Conservation (phyloP, 192 early-diverging fungal genomes). For the Podochytrium sp. region DNA sequence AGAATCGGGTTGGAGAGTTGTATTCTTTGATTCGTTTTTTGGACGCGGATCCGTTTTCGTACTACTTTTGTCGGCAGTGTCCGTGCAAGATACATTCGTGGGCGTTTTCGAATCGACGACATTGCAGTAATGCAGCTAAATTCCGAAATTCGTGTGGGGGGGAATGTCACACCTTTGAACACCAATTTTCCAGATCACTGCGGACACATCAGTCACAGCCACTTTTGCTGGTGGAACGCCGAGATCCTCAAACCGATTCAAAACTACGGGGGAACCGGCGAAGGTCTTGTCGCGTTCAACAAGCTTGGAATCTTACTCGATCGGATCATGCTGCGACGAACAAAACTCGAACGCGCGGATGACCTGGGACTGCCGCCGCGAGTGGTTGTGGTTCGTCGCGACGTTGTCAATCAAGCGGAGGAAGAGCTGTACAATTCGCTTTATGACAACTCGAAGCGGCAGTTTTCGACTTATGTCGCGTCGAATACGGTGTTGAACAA, state of each 20-base stretch:
- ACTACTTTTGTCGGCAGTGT: conserved; percentile 86
- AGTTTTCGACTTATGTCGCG: conserved; percentile 82
- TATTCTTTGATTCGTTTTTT: conserved; percentile 90
- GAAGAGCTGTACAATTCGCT: conserved; percentile 88
- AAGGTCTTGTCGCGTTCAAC: conserved; percentile 66
- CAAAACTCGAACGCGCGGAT: conserved; percentile 85
- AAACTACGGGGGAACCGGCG: conserved; percentile 62
- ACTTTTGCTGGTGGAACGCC: conserved; percentile 83
- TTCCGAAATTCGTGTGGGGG: background rate
- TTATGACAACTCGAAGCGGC: conserved; percentile 64
- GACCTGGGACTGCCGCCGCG: conserved; percentile 89
- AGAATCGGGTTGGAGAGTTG: conserved; percentile 92
- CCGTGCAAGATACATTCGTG: conserved; percentile 59
- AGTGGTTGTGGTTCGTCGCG: conserved; percentile 76
- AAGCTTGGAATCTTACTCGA: conserved; percentile 80
- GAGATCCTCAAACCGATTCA: conserved; percentile 93
- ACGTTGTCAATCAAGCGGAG: conserved; percentile 86
- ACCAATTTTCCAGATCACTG: conserved; percentile 31
- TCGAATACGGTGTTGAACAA: conserved; percentile 86
- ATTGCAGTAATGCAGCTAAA: conserved; percentile 41
- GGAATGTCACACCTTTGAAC: background rate
- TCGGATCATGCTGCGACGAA: conserved; percentile 87
- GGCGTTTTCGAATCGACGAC: conserved; percentile 37
- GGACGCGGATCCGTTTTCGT: conserved; percentile 78
- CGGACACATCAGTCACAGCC: conserved; percentile 49